phyloP scores from a whole-genome alignment of 208 protist species.

The Trypanosoma platydactyli region DNA sequence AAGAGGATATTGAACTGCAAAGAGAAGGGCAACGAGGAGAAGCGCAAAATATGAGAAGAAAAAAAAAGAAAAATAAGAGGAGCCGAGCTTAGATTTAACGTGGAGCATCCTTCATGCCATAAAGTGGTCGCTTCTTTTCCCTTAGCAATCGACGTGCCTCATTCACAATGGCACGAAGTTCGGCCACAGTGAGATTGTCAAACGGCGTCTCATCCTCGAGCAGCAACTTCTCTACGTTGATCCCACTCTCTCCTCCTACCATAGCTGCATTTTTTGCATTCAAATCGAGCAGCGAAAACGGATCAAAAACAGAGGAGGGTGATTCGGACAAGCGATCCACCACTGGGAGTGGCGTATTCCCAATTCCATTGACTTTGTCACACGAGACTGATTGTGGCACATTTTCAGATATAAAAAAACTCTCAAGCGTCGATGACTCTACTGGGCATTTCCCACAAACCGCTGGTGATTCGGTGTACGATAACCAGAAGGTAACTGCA shows the following conservation, averaged over 20 bases:
- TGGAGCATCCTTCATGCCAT: not conserved
- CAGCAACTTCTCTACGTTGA: slow-evolving; percentile 30
- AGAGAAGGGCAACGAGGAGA: not conserved
- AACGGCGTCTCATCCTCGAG: slow-evolving; percentile 52
- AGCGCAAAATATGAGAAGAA: not conserved
- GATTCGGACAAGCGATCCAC: not conserved
- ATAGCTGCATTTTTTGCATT: not conserved
- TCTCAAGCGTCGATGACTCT: slow-evolving; percentile 9
- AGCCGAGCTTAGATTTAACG: slow-evolving; percentile 5
- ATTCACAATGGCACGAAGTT: slow-evolving; percentile 68
- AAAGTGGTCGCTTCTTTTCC: slow-evolving; percentile 5
- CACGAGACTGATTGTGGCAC: not conserved
- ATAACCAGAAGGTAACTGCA: slow-evolving; percentile 60
- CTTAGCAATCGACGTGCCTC: slow-evolving; percentile 42
- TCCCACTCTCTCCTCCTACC: not conserved
- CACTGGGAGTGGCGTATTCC: not conserved
- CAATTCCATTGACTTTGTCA: not conserved
- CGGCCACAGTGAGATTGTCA: slow-evolving; percentile 53
- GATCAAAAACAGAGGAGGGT: not conserved
- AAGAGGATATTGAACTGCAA: not conserved
- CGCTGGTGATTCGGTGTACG: slow-evolving; percentile 20
- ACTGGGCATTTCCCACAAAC: not conserved
- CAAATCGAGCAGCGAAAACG: not conserved
- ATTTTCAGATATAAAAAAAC: slow-evolving; percentile 13
- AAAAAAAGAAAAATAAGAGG: slow-evolving; percentile 19